A percentile compares a stretch with the other conserved stretches of the same genome.
Conservation (phyloP, 352 stramenopile species). For the Globisporangium cystogenes region DNA sequence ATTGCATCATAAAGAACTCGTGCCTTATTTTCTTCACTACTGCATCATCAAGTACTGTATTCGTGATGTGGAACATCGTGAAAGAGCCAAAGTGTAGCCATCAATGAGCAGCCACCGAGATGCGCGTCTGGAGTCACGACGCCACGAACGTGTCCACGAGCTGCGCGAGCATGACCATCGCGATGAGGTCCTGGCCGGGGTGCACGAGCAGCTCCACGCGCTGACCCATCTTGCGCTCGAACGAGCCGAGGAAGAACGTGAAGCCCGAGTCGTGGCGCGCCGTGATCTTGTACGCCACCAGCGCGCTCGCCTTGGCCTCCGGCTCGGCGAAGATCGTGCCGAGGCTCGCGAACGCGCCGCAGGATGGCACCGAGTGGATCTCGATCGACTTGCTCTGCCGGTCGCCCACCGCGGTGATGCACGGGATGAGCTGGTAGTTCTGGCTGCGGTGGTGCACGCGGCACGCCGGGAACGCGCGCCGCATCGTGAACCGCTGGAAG, state of each 20-base stretch:
- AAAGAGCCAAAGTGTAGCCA: too few relatives aligned
- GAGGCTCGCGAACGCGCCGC: constrained; percentile 15
- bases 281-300: constrained; percentile 16
- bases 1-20: too few relatives aligned
- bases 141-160: constrained; percentile 14
- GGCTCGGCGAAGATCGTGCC: constrained; percentile 12
- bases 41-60: too few relatives aligned
- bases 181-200: constrained; percentile 20
- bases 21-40: too few relatives aligned
- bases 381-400: constrained; percentile 6
- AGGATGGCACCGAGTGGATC: constrained; percentile 12
- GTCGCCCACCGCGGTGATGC: constrained; percentile 14
- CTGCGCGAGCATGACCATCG: constrained; percentile 21
- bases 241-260: constrained; percentile 22
- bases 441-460: constrained; percentile 19
- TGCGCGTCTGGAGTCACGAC: too few relatives aligned
- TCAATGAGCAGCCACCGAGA: too few relatives aligned
- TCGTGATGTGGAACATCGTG: too few relatives aligned
- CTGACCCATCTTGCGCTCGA: constrained; percentile 13
- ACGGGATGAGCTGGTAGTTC: constrained; percentile 18
- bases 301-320: constrained; percentile 1
- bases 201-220: constrained; percentile 15
- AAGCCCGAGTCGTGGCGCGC: constrained; percentile 16
- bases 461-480: constrained; percentile 20
- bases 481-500: constrained; percentile 13